These are phyloP conservation scores for Paraphoma sp. DNA, from an alignment of 2,329 filamentous ascomycete species.

Conservation along the genomic window DNA sequence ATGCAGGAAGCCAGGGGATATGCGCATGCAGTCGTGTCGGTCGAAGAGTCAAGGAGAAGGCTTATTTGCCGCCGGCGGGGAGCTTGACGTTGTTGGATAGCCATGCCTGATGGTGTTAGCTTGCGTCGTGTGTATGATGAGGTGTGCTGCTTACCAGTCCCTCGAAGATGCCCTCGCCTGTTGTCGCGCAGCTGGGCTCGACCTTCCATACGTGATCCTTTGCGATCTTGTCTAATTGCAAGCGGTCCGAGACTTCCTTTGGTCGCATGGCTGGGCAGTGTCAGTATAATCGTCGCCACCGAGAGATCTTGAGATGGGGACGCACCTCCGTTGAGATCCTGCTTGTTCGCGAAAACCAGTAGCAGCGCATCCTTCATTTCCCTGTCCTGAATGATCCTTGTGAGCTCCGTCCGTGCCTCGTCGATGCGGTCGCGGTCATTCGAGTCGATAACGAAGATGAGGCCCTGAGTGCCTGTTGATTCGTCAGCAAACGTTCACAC, in stretches of 20 bases:
- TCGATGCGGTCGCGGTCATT: conserved; percentile 98
- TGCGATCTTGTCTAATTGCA: conserved; percentile 58
- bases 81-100: conserved; percentile 59
- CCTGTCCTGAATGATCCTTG: conserved; percentile 98
- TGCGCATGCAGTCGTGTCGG: conserved; percentile 44
- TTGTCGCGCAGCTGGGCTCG: conserved; percentile 61
- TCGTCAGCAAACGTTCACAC: conserved; percentile 9
- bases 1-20: conserved; percentile 40
- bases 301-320: conserved; percentile 26
- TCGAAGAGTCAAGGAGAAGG: conserved; percentile 14
- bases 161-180: conserved; percentile 61
- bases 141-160: conserved; percentile 48
- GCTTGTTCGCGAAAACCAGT: conserved; percentile 99
- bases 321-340: conserved; percentile 89
- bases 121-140: neutral
- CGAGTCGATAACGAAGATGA: conserved; percentile 99
- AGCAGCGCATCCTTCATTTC: conserved; percentile 97
- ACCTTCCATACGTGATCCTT: conserved; percentile 62
- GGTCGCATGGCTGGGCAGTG: conserved; percentile 53
- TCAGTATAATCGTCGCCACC: conserved; percentile 12
- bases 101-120: conserved; percentile 49
- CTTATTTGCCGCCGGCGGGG: conserved; percentile 46
- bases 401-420: conserved; percentile 94
- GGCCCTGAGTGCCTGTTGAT: conserved; percentile 82
- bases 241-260: conserved; percentile 57